Evolutionary conservation across 2,329 filamentous ascomycete species (phyloP).

Genomic region (Epichloe gansuensis): DNA sequence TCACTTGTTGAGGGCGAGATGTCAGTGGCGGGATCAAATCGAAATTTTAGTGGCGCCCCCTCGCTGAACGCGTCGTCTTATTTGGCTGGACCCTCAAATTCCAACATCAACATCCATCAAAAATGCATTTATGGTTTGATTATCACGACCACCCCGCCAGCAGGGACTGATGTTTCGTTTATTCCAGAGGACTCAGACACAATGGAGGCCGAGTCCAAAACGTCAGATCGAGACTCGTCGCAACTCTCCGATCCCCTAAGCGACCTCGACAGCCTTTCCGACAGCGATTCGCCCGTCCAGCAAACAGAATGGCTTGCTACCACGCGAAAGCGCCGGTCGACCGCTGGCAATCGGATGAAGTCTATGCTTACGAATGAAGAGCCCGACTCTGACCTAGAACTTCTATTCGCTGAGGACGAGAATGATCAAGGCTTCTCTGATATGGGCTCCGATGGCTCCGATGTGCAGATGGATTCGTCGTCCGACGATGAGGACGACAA

Average conservation of each 20-base stretch:
- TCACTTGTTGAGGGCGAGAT: conserved; percentile 1
- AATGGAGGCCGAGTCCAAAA: conserved; percentile 19
- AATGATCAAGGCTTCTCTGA: conserved; percentile 60
- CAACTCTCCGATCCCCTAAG: conserved; percentile 17
- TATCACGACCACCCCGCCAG: background rate
- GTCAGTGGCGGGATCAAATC: background rate
- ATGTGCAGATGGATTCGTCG: conserved; percentile 77
- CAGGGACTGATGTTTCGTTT: background rate
- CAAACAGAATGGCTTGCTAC: conserved; percentile 59
- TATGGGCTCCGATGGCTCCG: conserved; percentile 53
- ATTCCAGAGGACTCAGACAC: conserved; percentile 5
- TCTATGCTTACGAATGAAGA: conserved; percentile 65
- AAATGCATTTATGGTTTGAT: background rate
- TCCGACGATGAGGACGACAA: conserved; percentile 68
- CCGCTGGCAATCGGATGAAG: conserved; percentile 75
- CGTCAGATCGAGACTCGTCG: conserved; percentile 22
- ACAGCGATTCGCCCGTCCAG: conserved; percentile 24
- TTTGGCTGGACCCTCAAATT: background rate
- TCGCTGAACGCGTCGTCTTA: background rate
- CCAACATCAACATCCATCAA: background rate
- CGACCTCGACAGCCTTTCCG: conserved; percentile 17
- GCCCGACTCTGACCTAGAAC: conserved; percentile 55
- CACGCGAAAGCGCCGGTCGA: conserved; percentile 62
- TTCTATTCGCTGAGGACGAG: conserved; percentile 64
- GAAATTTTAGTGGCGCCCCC: background rate